Evolutionary conservation across 768 basidiomycete genomes (phyloP).

Genomic region (Fistulinella prunicolor): DNA sequence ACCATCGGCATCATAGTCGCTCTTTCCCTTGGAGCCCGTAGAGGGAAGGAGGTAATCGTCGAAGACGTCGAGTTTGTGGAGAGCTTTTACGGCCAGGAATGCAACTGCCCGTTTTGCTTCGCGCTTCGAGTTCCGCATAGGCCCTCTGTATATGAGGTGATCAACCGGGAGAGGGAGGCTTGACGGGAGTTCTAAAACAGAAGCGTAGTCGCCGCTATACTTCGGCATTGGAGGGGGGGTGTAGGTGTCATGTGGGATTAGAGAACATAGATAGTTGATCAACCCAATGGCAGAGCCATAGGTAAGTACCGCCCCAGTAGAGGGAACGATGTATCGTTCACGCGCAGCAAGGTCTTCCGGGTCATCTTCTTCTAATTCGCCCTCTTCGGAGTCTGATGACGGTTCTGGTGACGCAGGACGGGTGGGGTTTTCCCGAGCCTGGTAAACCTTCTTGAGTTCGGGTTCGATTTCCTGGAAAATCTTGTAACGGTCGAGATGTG

Average conservation of each 20-base stretch:
- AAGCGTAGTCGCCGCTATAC: constrained; percentile 58
- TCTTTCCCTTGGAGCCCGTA: constrained; percentile 47
- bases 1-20: constrained; percentile 54
- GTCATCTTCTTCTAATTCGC: constrained; percentile 44
- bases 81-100: constrained; percentile 68
- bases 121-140: constrained; percentile 61
- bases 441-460: constrained; percentile 61
- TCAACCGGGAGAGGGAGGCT: constrained; percentile 57
- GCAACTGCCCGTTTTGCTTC: constrained; percentile 84
- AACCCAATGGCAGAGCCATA: constrained; percentile 72
- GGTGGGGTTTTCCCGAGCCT: constrained; percentile 41
- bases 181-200: constrained; percentile 62
- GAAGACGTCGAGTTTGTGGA: constrained; percentile 71
- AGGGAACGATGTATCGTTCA: constrained; percentile 70
- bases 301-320: constrained; percentile 75
- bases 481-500: constrained; percentile 57
- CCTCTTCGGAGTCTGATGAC: constrained; percentile 28
- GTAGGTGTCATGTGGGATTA: constrained; percentile 71
- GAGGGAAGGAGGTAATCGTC: constrained; percentile 79
- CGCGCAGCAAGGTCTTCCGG: constrained; percentile 58
- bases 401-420: constrained; percentile 27
- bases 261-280: constrained; percentile 71
- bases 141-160: constrained; percentile 57
- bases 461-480: constrained; percentile 60
- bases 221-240: constrained; percentile 58